phyloP scores from a whole-genome alignment of 148 eudicot species.

The Vaccinium darrowii region DNA sequence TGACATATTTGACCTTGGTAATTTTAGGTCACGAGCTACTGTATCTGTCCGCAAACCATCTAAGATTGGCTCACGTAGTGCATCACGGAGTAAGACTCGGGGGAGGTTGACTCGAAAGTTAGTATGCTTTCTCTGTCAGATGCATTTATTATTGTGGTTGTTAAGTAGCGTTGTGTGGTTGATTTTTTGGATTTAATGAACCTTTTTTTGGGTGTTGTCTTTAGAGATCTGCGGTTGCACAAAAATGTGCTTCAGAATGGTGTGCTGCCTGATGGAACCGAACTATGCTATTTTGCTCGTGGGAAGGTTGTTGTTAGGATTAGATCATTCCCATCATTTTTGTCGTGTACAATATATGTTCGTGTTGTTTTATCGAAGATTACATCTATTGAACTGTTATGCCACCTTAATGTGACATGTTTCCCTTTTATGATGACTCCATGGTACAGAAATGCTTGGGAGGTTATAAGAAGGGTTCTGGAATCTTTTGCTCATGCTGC shows the following conservation, averaged over 20 bases:
- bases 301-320: conserved; percentile 54
- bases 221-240: conserved; percentile 79
- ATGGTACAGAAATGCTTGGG: conserved; percentile 51
- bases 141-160: background rate
- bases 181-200: background rate
- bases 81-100: conserved; percentile 39
- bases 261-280: conserved; percentile 76
- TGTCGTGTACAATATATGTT: background rate
- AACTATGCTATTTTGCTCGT: conserved; percentile 53
- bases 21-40: conserved; percentile 40
- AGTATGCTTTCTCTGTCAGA: conserved; percentile 25
- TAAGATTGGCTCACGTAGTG: conserved; percentile 24
- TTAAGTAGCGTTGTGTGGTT: background rate
- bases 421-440: conserved; percentile 15
- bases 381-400: background rate
- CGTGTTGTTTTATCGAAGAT: background rate
- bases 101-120: conserved; percentile 79
- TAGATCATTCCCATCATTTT: background rate
- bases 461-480: conserved; percentile 64
- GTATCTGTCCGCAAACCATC: conserved; percentile 29
- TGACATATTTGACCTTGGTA: conserved; percentile 4
- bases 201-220: conserved; percentile 15
- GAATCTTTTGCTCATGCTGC: conserved; percentile 72
- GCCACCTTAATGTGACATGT: background rate
- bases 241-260: conserved; percentile 66